Evolutionary conservation across 768 basidiomycete genomes (phyloP).

Genomic region (Stropharia rugosoannulata): DNA sequence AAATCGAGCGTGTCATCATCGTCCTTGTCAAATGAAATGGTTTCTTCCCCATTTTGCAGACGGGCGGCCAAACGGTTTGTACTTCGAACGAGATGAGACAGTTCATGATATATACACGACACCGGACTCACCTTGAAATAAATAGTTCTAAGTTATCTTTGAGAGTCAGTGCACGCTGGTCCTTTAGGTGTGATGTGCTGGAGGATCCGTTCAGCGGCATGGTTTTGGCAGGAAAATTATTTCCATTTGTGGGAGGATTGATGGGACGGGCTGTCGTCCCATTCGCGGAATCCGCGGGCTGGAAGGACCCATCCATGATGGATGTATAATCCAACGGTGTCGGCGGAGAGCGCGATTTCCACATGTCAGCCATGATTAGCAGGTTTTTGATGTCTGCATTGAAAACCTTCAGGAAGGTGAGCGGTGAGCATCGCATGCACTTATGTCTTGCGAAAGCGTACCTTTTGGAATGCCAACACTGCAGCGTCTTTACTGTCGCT

Average conservation of each 20-base stretch:
- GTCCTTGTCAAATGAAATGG: slow-evolving; percentile 94
- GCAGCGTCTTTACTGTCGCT: slow-evolving; percentile 48
- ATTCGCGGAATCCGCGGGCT: slow-evolving; percentile 26
- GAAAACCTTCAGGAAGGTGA: slow-evolving; percentile 64
- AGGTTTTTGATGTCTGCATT: slow-evolving; percentile 84
- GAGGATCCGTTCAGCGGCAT: slow-evolving; percentile 28
- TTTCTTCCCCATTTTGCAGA: slow-evolving; percentile 62
- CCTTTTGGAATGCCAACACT: slow-evolving; percentile 82
- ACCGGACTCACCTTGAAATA: slow-evolving; percentile 60
- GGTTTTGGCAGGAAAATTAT: slow-evolving; percentile 12
- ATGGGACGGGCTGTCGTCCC: slow-evolving; percentile 15
- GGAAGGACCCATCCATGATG: slow-evolving; percentile 67
- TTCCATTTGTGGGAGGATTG: slow-evolving; percentile 27
- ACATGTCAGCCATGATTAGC: slow-evolving; percentile 95
- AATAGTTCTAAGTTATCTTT: slow-evolving; percentile 85
- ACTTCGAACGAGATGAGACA: slow-evolving; percentile 38
- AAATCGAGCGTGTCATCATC: slow-evolving; percentile 97
- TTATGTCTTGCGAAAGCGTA: slow-evolving; percentile 22
- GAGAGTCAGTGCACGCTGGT: slow-evolving; percentile 76
- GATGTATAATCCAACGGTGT: slow-evolving; percentile 79
- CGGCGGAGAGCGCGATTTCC: slow-evolving; percentile 88
- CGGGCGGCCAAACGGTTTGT: slow-evolving; percentile 77
- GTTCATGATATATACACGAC: background rate
- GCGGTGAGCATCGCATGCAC: background rate
- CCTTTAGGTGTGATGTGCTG: slow-evolving; percentile 52